Conservation (phyloP, 2,329 filamentous ascomycete species). For the Arachnopeziza araneosa region DNA sequence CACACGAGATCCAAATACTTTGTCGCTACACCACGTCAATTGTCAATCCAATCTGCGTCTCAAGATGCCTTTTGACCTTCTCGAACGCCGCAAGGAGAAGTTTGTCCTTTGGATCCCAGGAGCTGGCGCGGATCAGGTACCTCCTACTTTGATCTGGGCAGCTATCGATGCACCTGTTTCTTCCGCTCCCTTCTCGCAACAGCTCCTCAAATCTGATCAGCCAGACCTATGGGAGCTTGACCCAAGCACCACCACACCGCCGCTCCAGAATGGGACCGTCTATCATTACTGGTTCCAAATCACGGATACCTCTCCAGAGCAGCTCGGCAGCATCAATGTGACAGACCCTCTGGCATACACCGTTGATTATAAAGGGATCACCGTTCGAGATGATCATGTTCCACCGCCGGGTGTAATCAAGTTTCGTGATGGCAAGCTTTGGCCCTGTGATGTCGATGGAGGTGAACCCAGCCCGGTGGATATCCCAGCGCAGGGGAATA, state of each 20-base stretch:
- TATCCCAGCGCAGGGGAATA: slow-evolving; percentile 5
- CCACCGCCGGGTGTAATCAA: slow-evolving; percentile 14
- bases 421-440: slow-evolving; percentile 15
- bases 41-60: not conserved
- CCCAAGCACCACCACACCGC: slow-evolving; percentile 9
- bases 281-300: slow-evolving; percentile 18
- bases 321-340: slow-evolving; percentile 6
- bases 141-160: slow-evolving; percentile 10
- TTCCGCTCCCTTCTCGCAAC: slow-evolving; percentile 1
- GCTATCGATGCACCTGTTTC: not conserved
- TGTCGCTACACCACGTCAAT: too few relatives aligned
- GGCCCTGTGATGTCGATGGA: slow-evolving; percentile 17
- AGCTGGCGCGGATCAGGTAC: not conserved
- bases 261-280: slow-evolving; percentile 2
- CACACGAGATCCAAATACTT: not conserved
- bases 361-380: slow-evolving; percentile 8
- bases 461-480: slow-evolving; percentile 7
- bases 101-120: slow-evolving; percentile 16
- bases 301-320: slow-evolving; percentile 11
- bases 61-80: slow-evolving; percentile 13
- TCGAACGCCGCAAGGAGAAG: slow-evolving; percentile 11
- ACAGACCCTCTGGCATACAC: slow-evolving; percentile 17
- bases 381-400: slow-evolving; percentile 4
- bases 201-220: slow-evolving; percentile 1
- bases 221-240: slow-evolving; percentile 16